Evolutionary conservation across 2,329 filamentous ascomycete genomes (phyloP).

Genomic region (Trichophyton schoenleinii): DNA sequence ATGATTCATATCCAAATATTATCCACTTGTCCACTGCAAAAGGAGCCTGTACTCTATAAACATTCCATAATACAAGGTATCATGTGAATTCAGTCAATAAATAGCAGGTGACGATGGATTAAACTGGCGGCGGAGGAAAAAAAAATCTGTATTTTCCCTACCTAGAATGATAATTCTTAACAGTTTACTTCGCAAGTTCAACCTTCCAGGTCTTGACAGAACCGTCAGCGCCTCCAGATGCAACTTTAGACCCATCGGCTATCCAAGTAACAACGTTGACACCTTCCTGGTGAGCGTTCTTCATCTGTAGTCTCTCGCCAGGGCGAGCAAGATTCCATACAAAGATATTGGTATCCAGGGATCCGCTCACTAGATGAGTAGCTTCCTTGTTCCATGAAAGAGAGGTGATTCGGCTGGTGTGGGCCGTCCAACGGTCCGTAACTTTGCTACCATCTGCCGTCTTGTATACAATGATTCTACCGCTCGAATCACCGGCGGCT

Average conservation of each 20-base stretch:
- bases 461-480: conserved; percentile 77
- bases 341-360: conserved; percentile 80
- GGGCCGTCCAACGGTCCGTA: conserved; percentile 66
- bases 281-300: conserved; percentile 91
- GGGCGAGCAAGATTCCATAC: conserved; percentile 81
- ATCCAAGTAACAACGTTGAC: conserved; percentile 81
- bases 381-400: conserved; percentile 65
- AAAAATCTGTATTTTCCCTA: neutral
- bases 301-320: conserved; percentile 67
- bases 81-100: no score
- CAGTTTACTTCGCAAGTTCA: conserved; percentile 27
- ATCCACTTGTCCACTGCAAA: no score
- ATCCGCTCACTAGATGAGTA: conserved; percentile 69
- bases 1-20: no score
- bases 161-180: neutral
- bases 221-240: conserved; percentile 75
- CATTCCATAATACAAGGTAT: no score
- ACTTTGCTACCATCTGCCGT: conserved; percentile 55
- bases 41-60: no score
- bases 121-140: neutral
- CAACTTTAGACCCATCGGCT: conserved; percentile 51
- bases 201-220: conserved; percentile 81
- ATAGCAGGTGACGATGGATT: no score
- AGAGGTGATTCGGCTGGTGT: conserved; percentile 54
- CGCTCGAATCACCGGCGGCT: conserved; percentile 68